Evolutionary conservation across 1,139 yeast species (phyloP).

Genomic region (Nakaseomyces sp.): DNA sequence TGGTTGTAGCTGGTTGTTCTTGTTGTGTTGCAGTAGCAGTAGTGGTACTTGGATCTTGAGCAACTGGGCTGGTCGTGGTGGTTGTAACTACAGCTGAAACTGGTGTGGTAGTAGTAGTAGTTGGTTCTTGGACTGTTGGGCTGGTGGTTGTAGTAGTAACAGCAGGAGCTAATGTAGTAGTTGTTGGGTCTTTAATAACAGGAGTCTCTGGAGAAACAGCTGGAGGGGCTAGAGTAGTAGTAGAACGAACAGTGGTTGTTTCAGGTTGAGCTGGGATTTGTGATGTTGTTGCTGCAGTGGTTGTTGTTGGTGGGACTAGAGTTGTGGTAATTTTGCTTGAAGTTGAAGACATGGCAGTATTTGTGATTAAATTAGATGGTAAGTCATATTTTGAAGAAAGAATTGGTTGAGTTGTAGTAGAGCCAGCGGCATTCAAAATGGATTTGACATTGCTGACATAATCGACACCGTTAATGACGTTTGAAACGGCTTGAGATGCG

Average conservation of each 20-base stretch:
- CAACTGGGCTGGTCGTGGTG: conserved; percentile 6
- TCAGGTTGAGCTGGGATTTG: neutral
- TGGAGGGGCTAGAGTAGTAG: conserved; percentile 4
- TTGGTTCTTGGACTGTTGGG: too few relatives aligned
- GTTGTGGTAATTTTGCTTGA: conserved; percentile 9
- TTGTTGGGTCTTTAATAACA: neutral
- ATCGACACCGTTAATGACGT: conserved; percentile 38
- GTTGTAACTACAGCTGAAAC: conserved; percentile 2
- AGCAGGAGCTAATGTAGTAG: neutral
- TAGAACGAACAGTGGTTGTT: neutral
- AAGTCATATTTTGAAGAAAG: conserved; percentile 22
- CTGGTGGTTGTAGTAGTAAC: conserved; percentile 7
- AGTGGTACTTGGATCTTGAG: neutral
- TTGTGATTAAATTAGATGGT: conserved; percentile 14
- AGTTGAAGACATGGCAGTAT: conserved; percentile 1
- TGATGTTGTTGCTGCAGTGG: conserved; percentile 7
- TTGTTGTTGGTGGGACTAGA: conserved; percentile 7
- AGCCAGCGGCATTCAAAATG: conserved; percentile 17
- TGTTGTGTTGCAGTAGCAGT: too few relatives aligned
- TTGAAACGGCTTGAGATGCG: conserved; percentile 68
- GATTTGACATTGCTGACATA: conserved; percentile 31
- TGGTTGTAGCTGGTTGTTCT: neutral
- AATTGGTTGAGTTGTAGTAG: conserved; percentile 21
- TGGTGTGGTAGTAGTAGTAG: neutral
- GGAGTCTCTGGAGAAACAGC: conserved; percentile 1